phyloP scores from a whole-genome alignment of 345 rosid species.

The Eucalyptus erythrocorys region DNA sequence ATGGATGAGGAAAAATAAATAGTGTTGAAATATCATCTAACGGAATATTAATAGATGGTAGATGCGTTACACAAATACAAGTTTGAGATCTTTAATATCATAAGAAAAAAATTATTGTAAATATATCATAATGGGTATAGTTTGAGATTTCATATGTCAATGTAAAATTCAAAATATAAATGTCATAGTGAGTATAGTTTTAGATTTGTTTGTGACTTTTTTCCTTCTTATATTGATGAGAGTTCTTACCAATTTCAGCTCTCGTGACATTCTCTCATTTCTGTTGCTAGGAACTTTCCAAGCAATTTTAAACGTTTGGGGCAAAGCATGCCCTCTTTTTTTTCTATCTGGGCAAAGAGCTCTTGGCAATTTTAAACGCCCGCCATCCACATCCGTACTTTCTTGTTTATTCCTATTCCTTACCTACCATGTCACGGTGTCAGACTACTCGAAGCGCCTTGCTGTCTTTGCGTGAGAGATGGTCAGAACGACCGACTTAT shows the following conservation, averaged over 20 bases:
- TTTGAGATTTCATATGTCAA: accelerated
- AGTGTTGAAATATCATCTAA: no score
- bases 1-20: no score
- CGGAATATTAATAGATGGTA: accelerated
- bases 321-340: neutral
- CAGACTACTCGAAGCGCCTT: neutral
- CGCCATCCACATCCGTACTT: neutral
- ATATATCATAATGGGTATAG: accelerated
- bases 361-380: neutral
- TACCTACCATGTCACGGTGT: neutral
- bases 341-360: neutral
- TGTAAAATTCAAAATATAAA: no score
- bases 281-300: neutral
- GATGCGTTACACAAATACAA: accelerated
- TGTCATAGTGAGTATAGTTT: no score
- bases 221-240: neutral
- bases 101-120: no score
- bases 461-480: neutral
- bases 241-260: neutral
- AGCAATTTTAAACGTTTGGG: neutral
- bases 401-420: no score
- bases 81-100: neutral
- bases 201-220: neutral
- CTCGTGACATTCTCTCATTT: neutral
- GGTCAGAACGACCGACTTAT: neutral